A percentile compares a stretch with the other conserved stretches of the same genome.
phyloP scores from a whole-genome alignment of 306 rosid species.

The Fragaria iinumae region DNA sequence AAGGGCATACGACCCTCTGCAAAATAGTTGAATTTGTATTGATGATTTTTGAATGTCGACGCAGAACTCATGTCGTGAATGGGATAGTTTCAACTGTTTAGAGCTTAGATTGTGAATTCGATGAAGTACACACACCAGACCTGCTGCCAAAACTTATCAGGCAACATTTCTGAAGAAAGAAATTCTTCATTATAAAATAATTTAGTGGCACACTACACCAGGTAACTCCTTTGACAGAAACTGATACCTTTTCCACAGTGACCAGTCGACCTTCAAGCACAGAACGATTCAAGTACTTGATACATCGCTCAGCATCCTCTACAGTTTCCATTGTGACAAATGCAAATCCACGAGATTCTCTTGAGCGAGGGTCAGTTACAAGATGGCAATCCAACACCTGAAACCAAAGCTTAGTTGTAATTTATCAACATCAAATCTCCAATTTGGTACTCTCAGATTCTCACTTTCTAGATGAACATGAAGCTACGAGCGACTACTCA shows the following conservation, averaged over 20 bases:
- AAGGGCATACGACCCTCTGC: conserved; percentile 39
- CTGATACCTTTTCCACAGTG: conserved; percentile 50
- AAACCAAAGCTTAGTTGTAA: conserved; percentile 24
- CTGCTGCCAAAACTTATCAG: conserved; percentile 55
- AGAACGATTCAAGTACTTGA: conserved; percentile 40
- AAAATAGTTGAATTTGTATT: conserved; percentile 43
- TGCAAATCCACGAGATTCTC: conserved; percentile 49
- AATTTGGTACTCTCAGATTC: background rate
- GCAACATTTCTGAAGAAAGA: conserved; percentile 37
- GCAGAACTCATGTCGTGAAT: conserved; percentile 46
- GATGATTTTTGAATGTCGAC: conserved; percentile 40
- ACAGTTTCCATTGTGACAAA: conserved; percentile 53
- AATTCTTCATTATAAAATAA: conserved; percentile 7
- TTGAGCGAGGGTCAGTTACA: conserved; percentile 40
- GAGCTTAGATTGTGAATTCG: conserved; percentile 50
- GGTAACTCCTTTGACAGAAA: conserved; percentile 17
- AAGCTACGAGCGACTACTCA: background rate
- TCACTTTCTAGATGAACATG: conserved; percentile 1
- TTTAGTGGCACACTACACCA: conserved; percentile 6
- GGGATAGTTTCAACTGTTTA: conserved; percentile 43
- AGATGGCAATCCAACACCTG: conserved; percentile 48
- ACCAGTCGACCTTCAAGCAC: conserved; percentile 48
- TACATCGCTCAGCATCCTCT: conserved; percentile 46
- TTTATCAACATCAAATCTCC: background rate
- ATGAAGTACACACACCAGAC: conserved; percentile 48